Evolutionary conservation across 1,284 basidiomycete genomes (phyloP).

Genomic region (Pseudozyma sp.): DNA sequence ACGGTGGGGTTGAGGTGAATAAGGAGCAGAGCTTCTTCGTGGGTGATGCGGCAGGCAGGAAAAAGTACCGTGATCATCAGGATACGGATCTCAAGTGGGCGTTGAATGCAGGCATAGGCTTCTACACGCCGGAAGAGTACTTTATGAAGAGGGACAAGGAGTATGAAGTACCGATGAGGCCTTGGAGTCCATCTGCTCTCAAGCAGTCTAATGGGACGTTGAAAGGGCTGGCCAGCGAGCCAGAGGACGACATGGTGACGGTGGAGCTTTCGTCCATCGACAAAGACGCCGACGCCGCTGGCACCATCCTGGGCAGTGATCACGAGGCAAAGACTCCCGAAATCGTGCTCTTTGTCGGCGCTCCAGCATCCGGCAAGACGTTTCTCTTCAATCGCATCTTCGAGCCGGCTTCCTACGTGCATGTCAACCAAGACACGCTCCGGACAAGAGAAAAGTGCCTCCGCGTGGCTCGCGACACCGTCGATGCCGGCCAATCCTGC

Average conservation of each 20-base stretch:
- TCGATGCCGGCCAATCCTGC: slow-evolving; percentile 70
- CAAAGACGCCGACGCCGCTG: not conserved
- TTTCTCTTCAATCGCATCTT: slow-evolving; percentile 82
- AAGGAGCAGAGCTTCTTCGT: slow-evolving; percentile 56
- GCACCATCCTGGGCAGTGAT: slow-evolving; percentile 8
- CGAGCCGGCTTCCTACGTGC: slow-evolving; percentile 75
- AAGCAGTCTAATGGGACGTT: not conserved
- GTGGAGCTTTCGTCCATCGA: slow-evolving; percentile 15
- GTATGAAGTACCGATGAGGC: slow-evolving; percentile 23
- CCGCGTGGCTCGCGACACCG: slow-evolving; percentile 74
- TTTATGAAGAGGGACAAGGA: slow-evolving; percentile 42
- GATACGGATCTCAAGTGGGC: slow-evolving; percentile 67
- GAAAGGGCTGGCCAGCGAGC: slow-evolving; percentile 20
- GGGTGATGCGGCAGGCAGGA: slow-evolving; percentile 65
- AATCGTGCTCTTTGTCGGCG: slow-evolving; percentile 87
- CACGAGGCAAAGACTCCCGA: slow-evolving; percentile 56
- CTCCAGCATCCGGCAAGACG: slow-evolving; percentile 87
- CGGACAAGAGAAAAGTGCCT: slow-evolving; percentile 80
- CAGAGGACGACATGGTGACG: slow-evolving; percentile 20
- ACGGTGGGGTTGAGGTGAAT: slow-evolving; percentile 42
- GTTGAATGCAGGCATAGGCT: slow-evolving; percentile 58
- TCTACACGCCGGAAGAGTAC: slow-evolving; percentile 65
- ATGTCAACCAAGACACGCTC: slow-evolving; percentile 72
- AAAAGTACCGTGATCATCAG: slow-evolving; percentile 45
- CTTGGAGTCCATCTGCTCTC: slow-evolving; percentile 24